Base-by-base conservation (phyloP, 2,329 filamentous ascomycete species). In the Graphilbum sp. region DNA sequence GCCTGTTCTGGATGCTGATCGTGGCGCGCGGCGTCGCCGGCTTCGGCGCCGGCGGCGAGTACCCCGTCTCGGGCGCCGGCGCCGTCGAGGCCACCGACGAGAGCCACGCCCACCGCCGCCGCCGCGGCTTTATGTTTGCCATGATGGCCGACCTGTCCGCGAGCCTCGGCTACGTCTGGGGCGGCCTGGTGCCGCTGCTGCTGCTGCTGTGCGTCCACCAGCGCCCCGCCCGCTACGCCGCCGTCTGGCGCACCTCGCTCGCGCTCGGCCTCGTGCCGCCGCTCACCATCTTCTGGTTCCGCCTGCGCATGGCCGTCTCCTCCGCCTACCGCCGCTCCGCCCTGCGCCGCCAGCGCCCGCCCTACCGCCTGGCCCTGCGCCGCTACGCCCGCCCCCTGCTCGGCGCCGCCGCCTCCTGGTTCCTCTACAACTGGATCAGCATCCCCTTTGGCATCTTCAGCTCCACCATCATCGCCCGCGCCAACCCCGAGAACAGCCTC, bases 381-480 rank as follows among this genome's bases (percentile, higher is more conserved):
- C 55, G 59, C 24, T 67, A 71, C 44, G 69, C 61, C 54, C 56
- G 61, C 4, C 61, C 62, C 0, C 50, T 72, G 32, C 47, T 69
- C 4, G 67, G 67, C 13, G 58, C 60, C 7, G 58, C 64, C 2
- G 43, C 59, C 1, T 58, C 62, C 10, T 71, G 67, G 66, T 70
- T 70, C 48, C 49, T 60, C 20, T 62, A 72, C 48, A 66, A 74
- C 47, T 73, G 32, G 15, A 32, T 45, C 35, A 45, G 37, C 43
- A 34, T 43, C 6, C 67, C 68, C 0, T 70, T 71, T 43, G 66
- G 66, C 9, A 59, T 72, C 21, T 72, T 72, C 50, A 63, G 61
- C 39, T 64, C 64, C 1, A 68, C 66, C 18, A 70, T 72, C 41
- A 60, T 69, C 36, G 50, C 52, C 4, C 53, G 59, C 19, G 51